Evolutionary conservation across 768 basidiomycete species (phyloP).

Genomic region (Russula earlei): DNA sequence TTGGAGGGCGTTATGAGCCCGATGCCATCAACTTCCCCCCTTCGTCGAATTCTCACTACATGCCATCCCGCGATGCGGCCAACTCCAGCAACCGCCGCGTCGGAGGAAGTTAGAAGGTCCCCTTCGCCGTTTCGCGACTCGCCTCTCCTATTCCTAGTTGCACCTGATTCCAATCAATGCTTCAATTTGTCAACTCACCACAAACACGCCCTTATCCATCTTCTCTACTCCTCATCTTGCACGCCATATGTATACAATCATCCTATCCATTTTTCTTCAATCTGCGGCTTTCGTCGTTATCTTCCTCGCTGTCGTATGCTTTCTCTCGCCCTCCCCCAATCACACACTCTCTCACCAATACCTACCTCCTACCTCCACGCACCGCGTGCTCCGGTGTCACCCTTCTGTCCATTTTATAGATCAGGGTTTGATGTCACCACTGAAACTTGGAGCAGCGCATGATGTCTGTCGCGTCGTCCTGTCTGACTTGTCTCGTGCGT

Average conservation of each 20-base stretch:
- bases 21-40: neutral
- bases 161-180: neutral
- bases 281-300: slow-evolving; percentile 14
- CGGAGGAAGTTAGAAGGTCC: slow-evolving; percentile 15
- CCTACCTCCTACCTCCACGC: no score
- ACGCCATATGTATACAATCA: slow-evolving; percentile 4
- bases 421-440: no score
- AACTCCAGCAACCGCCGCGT: slow-evolving; percentile 7
- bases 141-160: slow-evolving; percentile 2
- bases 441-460: no score
- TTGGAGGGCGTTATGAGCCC: neutral
- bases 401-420: no score
- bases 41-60: no score
- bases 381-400: no score
- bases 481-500: no score
- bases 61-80: slow-evolving; percentile 6
- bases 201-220: neutral
- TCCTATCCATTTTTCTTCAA: neutral
- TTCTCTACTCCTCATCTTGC: neutral
- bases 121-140: neutral
- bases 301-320: slow-evolving; percentile 15
- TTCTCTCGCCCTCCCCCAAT: neutral
- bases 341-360: neutral
- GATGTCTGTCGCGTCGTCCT: no score
- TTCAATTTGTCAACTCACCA: neutral